Conservation (phyloP, 352 stramenopile species). For the Aphanomyces cochlioides region DNA sequence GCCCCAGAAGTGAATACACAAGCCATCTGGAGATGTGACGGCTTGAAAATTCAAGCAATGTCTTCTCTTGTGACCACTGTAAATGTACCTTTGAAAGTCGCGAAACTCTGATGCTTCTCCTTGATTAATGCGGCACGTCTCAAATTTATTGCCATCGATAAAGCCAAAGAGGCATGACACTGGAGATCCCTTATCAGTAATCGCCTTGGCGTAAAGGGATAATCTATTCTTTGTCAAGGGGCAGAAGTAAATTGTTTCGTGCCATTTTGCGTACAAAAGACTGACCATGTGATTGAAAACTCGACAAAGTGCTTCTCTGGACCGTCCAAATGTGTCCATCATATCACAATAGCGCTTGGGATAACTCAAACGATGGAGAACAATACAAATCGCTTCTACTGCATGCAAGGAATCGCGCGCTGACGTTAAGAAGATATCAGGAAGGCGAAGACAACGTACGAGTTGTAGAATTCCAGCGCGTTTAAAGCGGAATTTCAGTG, state of each 20-base stretch:
- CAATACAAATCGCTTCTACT: conserved; percentile 7
- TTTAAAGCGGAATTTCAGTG: too few relatives aligned
- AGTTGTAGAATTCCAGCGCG: neutral
- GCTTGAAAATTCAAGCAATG: conserved; percentile 19
- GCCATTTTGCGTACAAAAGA: neutral
- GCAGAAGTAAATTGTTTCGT: neutral
- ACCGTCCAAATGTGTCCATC: conserved; percentile 3
- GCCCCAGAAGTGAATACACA: conserved; percentile 20
- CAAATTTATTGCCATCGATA: conserved; percentile 24
- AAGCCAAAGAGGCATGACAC: conserved; percentile 7
- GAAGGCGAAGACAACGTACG: neutral
- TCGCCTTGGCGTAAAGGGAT: neutral
- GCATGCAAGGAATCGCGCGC: neutral
- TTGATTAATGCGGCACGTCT: neutral
- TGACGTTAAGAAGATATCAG: neutral
- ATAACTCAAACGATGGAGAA: conserved; percentile 1
- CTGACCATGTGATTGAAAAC: conserved; percentile 2
- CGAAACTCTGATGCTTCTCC: neutral
- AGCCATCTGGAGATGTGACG: conserved; percentile 16
- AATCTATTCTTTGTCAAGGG: neutral
- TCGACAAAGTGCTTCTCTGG: neutral
- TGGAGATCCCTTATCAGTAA: neutral
- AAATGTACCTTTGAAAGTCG: conserved; percentile 11
- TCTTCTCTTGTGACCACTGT: conserved; percentile 13
- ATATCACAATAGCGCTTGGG: conserved; percentile 2